These are phyloP conservation scores for Acidiella bohemica DNA, from an alignment of 495 filamentous ascomycete species.

Conservation along the genomic window DNA sequence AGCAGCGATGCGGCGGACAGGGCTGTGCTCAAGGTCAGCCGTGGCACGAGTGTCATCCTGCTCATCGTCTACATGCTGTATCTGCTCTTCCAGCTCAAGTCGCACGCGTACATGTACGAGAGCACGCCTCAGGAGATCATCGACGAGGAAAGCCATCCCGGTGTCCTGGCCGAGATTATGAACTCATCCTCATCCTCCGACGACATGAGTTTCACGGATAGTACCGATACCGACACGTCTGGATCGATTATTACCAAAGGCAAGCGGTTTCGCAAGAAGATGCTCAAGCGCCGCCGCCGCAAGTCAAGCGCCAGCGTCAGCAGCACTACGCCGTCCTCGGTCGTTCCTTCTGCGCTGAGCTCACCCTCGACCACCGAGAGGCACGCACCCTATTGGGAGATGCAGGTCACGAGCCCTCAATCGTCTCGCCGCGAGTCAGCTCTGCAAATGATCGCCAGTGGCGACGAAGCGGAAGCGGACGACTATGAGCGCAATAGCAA, in stretches of 20 bases:
- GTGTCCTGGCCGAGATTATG: slow-evolving; percentile 67
- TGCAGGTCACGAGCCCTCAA: slow-evolving; percentile 18
- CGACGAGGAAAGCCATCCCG: slow-evolving; percentile 75
- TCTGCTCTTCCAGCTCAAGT: slow-evolving; percentile 81
- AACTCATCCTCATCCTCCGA: slow-evolving; percentile 48
- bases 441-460: slow-evolving; percentile 32
- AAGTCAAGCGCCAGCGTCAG: slow-evolving; percentile 62
- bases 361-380: slow-evolving; percentile 31
- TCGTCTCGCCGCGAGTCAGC: slow-evolving; percentile 13
- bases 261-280: slow-evolving; percentile 52
- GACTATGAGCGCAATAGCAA: slow-evolving; percentile 25
- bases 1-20: slow-evolving; percentile 40
- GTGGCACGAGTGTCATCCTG: slow-evolving; percentile 80
- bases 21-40: slow-evolving; percentile 67
- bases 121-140: slow-evolving; percentile 81
- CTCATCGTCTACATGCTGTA: slow-evolving; percentile 75
- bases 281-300: slow-evolving; percentile 50
- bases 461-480: slow-evolving; percentile 35
- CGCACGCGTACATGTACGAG: slow-evolving; percentile 80
- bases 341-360: slow-evolving; percentile 28
- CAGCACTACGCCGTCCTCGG: slow-evolving; percentile 36
- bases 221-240: slow-evolving; percentile 46
- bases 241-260: slow-evolving; percentile 56
- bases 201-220: slow-evolving; percentile 45
- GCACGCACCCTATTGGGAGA: slow-evolving; percentile 28